phyloP scores from a whole-genome alignment of 306 rosid genomes.

The Lathyrus oleraceus region DNA sequence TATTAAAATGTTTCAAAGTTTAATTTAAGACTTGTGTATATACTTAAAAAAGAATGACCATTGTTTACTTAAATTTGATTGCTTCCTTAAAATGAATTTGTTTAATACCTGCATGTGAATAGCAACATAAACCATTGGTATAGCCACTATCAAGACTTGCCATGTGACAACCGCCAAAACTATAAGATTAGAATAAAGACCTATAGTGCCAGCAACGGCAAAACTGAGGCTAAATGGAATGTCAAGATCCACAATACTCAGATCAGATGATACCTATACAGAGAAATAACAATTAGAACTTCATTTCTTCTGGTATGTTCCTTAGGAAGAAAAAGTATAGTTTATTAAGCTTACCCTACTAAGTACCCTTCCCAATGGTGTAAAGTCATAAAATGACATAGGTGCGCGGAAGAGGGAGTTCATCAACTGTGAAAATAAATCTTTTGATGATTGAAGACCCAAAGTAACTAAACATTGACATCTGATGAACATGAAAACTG shows the following conservation, averaged over 20 bases:
- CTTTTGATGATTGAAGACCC: slow-evolving; percentile 31
- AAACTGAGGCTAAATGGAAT: slow-evolving; percentile 34
- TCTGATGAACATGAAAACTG: slow-evolving; percentile 38
- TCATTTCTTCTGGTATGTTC: background rate
- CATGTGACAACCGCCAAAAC: slow-evolving; percentile 51
- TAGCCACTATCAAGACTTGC: slow-evolving; percentile 51
- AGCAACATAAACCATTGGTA: slow-evolving; percentile 48
- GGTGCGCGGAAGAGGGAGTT: slow-evolving; percentile 63
- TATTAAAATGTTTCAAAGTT: no score
- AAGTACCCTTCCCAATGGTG: slow-evolving; percentile 68
- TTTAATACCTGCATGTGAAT: slow-evolving; percentile 50
- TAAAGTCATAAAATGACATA: slow-evolving; percentile 61
- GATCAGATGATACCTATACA: slow-evolving; percentile 52
- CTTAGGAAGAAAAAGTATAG: background rate
- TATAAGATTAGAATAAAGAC: slow-evolving; percentile 33
- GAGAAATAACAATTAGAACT: background rate
- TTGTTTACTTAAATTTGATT: no score
- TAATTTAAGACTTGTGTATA: no score
- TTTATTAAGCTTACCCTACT: slow-evolving; percentile 48
- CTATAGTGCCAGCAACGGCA: slow-evolving; percentile 25
- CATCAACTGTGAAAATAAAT: slow-evolving; percentile 41
- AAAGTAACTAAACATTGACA: slow-evolving; percentile 13
- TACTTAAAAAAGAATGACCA: no score
- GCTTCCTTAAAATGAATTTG: background rate
- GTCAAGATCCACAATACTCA: slow-evolving; percentile 58